Conservation (phyloP, 768 basidiomycete species). For the Gymnopilus dilepis region DNA sequence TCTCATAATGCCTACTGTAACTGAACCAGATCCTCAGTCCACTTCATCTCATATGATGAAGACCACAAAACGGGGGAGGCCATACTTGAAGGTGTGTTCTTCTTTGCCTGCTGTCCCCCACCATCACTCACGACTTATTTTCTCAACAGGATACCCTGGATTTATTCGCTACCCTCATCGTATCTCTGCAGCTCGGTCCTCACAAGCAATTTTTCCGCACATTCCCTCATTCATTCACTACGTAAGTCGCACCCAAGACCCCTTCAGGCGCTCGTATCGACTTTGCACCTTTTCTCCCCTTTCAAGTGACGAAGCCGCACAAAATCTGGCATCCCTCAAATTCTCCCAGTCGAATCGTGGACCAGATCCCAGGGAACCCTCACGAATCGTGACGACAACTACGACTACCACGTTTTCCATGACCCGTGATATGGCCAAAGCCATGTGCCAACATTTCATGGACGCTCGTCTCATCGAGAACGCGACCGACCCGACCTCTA, state of each 20-base stretch:
- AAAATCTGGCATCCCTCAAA: constrained; percentile 92
- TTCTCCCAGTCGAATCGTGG: constrained; percentile 99
- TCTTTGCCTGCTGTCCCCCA: constrained; percentile 4
- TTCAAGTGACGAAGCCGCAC: constrained; percentile 90
- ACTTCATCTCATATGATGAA: constrained; percentile 97
- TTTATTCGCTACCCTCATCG: constrained; percentile 95
- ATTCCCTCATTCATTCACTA: constrained; percentile 93
- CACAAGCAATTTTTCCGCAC: constrained; percentile 97
- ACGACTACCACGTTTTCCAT: constrained; percentile 99
- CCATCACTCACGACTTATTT: constrained; percentile 16
- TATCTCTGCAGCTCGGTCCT: constrained; percentile 85
- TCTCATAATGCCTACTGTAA: constrained; percentile 40
- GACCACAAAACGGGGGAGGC: constrained; percentile 94
- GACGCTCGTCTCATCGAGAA: constrained; percentile 98
- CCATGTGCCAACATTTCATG: constrained; percentile 99
- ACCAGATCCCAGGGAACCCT: constrained; percentile 97
- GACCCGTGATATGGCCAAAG: constrained; percentile 99
- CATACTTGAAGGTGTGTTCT: constrained; percentile 81
- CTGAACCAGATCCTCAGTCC: constrained; percentile 54
- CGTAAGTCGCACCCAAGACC: constrained; percentile 58
- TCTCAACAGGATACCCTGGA: constrained; percentile 89
- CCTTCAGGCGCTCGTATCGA: constrained; percentile 16
- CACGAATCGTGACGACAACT: constrained; percentile 97
- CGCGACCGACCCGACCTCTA: constrained; percentile 86
- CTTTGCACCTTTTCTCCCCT: constrained; percentile 18